Conservation (phyloP, 768 basidiomycete genomes). For the Kwoniella bestiolae region DNA sequence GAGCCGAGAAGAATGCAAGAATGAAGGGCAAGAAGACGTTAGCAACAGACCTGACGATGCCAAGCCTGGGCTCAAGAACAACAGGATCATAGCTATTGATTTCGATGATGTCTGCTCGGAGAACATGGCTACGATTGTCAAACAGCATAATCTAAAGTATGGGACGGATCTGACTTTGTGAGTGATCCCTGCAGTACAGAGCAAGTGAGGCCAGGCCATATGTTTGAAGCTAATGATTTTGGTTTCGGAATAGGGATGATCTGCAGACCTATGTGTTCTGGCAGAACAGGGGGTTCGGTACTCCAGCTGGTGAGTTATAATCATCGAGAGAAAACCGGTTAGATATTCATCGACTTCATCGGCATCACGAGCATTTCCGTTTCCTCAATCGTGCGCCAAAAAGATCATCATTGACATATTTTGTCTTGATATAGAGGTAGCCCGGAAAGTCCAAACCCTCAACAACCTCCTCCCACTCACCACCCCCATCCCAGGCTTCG, state of each 20-base stretch:
- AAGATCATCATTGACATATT: no score
- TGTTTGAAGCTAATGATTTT: neutral
- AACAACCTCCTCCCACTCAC: slow-evolving; percentile 29
- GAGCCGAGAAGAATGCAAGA: neutral
- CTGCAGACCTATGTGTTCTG: slow-evolving; percentile 34
- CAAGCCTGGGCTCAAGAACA: slow-evolving; percentile 11
- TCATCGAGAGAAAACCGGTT: no score
- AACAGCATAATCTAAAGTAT: slow-evolving; percentile 29
- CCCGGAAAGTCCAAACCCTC: slow-evolving; percentile 28
- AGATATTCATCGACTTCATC: no score
- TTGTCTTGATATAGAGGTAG: slow-evolving; percentile 30
- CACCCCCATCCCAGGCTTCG: slow-evolving; percentile 34
- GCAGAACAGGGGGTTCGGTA: slow-evolving; percentile 44
- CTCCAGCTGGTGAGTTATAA: slow-evolving; percentile 42
- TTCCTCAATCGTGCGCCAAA: no score
- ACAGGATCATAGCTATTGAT: slow-evolving; percentile 42
- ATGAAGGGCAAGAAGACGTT: neutral
- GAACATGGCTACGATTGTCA: slow-evolving; percentile 24
- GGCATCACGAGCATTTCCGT: no score
- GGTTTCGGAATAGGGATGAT: slow-evolving; percentile 28
- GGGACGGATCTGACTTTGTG: slow-evolving; percentile 36
- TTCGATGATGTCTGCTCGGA: slow-evolving; percentile 45
- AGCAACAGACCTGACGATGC: neutral
- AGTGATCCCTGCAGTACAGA: slow-evolving; percentile 18
- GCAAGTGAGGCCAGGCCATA: neutral